Base-by-base conservation (phyloP, 495 filamentous ascomycete species). In the Aspergillus ellipticus region DNA sequence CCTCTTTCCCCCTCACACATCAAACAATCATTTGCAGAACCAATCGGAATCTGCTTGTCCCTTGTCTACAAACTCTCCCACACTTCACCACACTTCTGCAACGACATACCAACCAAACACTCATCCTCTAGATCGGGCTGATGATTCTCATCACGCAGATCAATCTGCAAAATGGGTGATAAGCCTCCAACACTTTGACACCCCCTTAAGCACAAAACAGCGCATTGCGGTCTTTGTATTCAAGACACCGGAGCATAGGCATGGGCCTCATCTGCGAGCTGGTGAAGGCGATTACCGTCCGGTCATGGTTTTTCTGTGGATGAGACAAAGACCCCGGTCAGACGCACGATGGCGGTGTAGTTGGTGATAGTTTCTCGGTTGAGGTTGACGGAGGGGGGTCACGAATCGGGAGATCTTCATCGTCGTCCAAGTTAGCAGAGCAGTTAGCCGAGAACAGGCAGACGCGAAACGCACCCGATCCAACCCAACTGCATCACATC, bases 121-220 rank as follows among this genome's bases (percentile, higher is more conserved):
- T 77, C 79, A 53, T 79, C 71, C 55, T 79, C 75, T 13, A 69
- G 19, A 42, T 69, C 71, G 3, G 71, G 68, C 47, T 74, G 69
- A 43, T 77, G 66, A 47, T 63, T 65, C 1, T 57, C 55, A 57
- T 69, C 73, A 49, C 77, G 75, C 22, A 79, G 52, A 57, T 79
- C 74, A 0, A 73, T 90, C 75, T 86, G 83, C 26, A 90, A 85
- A 2, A 83, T 81, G 4, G 87, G 86, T 10, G 86, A 51, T 85
- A 75, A 16, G 89, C 73, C 72, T 90, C 87, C 20, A 89, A 58
- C 11, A 89, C 77, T 51, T 76, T 76, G 39, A 89, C 70, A 49
- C 77, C 62, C 0, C 69, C 69, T 74, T 74, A 35, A 88, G 79
- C 29, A 77, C 66, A 63, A 79, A 83, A 42, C 73, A 61, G 53